Base-by-base conservation (phyloP, 2,329 filamentous ascomycete genomes). In the Sarocladium oryzae region DNA sequence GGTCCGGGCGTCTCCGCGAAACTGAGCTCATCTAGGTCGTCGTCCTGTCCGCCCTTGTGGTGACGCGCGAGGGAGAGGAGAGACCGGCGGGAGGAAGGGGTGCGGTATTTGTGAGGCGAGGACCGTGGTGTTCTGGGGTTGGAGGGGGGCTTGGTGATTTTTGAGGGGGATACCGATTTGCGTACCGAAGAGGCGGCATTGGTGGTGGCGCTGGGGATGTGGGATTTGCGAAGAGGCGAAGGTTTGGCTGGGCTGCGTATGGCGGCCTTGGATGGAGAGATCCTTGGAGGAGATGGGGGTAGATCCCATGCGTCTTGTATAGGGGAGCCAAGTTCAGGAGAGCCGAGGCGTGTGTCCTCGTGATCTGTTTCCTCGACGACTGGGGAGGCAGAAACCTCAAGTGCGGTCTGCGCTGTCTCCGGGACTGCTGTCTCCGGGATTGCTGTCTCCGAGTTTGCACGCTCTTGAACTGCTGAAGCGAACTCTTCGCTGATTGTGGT, bases 11-110 rank as follows among this genome's bases (percentile, higher is more conserved):
- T 16, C n/a, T 32, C 43, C 11, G 28, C n/a, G 26, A 21, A 10
- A 16, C 50, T 24, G 23, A 41, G 50, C 50, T 51, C 38, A 16
- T 71, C 70, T 40, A 66, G 63, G 16, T 64, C 62, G 37, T 63
- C 58, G 6, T 61, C 57, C 4, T 55, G 53, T 30, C 13, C 28
- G 8, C 55, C 57, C 20, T 63, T 63, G 56, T 69, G 66, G 6
- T 71, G 20, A 13, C 43, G 24, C n/a, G 73, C 57, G 52, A 76
- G 66, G 21, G 73, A 74, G 40, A 74, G 62, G 49, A 76, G 63
- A 41, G 71, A 68, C 52, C 60, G 63, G 23, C 60, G 62, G 43
- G 65, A 63, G 2, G 63, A 66, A 1, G 66, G 59, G 50, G 43
- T 23, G 6, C 62, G 60, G 21, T 69, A 53, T 38, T 69, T 61